phyloP scores from a whole-genome alignment of 345 rosid genomes.

The Hirschfeldia incana region DNA sequence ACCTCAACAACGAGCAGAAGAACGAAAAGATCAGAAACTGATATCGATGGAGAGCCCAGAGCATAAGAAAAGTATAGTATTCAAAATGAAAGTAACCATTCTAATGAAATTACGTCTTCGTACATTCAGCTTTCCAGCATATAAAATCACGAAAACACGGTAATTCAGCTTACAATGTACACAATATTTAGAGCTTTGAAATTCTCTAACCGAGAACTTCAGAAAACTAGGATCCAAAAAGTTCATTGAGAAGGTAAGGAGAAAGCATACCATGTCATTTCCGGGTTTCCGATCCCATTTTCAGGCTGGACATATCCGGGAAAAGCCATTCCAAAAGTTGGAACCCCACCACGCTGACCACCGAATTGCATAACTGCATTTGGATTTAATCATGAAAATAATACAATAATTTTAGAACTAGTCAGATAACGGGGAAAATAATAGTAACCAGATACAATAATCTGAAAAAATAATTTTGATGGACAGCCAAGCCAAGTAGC shows the following conservation, averaged over 20 bases:
- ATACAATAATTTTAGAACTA: neutral
- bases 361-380: constrained; percentile 79
- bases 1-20: constrained; percentile 1
- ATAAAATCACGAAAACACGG: neutral
- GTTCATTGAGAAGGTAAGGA: constrained; percentile 13
- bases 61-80: neutral
- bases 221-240: constrained; percentile 20
- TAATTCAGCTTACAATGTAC: neutral
- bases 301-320: constrained; percentile 66
- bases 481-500: constrained; percentile 1
- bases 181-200: neutral
- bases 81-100: constrained; percentile 11
- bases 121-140: neutral
- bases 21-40: constrained; percentile 14
- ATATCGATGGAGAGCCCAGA: neutral
- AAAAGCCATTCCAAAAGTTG: constrained; percentile 97
- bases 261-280: constrained; percentile 85
- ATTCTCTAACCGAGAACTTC: constrained; percentile 5
- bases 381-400: neutral
- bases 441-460: constrained; percentile 1
- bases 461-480: neutral
- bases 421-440: neutral
- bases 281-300: constrained; percentile 81
- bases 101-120: neutral
- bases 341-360: constrained; percentile 96